Base-by-base conservation (phyloP, 2,329 filamentous ascomycete genomes). In the Massarina eburnea region DNA sequence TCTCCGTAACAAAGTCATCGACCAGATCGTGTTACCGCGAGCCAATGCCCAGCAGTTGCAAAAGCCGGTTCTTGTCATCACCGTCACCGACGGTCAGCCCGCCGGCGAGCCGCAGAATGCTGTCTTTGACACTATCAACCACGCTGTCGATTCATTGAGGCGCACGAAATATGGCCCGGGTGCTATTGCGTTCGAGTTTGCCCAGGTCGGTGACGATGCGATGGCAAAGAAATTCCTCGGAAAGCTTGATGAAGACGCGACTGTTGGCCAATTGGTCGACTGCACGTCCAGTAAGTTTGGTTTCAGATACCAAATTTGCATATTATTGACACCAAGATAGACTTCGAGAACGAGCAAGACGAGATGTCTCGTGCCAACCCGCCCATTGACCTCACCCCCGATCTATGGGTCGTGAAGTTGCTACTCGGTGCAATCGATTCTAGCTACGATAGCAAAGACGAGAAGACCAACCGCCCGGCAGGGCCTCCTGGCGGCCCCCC, bases 171-270 rank as follows among this genome's bases (percentile, higher is more conserved):
- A 80, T 57, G 81, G 82, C 24, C 73, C 73, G 21, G 79, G 79
- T 39, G 81, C 80, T n/a, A 67, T 86, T 48, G 77, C 80, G 0
- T 86, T 86, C 72, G 82, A 86, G 59, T 86, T 86, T 59, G 83
- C 83, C 1, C 84, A 87, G 57, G 84, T 87, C 39, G 84, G 84
- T 51, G 85, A 85, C 55, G 84, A 87, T 57, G 73, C 79, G 61
- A 78, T 79, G 53, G 84, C 84, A 2, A 79, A 80, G 43, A 78
- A 84, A 49, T 87, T 86, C 73, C 72, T 87, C 38, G 68, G 74
- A 39, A 80, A 80, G 57, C 75, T 87, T n/a, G 84, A 87, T 56
- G 77, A 80, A 50, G 82, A 86, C 48, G 81, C 82, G 10, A 66
- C 68, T 18, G 79, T 87, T 57, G 84, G 84, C 38, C 67, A 73